Conservation (phyloP, 208 protist genomes). For the Leishmania aethiopica region DNA sequence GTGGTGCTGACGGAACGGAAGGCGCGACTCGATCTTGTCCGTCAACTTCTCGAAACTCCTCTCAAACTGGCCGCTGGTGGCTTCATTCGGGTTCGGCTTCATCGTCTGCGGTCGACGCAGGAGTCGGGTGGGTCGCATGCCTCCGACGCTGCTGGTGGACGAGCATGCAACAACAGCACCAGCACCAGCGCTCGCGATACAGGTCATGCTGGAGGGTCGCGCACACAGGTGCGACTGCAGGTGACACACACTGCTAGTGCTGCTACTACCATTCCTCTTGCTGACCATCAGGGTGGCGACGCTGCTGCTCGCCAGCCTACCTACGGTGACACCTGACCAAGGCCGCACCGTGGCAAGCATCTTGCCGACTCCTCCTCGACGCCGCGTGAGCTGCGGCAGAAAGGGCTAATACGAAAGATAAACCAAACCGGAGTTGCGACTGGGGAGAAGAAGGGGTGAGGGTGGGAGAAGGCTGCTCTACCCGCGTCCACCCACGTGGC, state of each 20-base stretch:
- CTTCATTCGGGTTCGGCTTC: conserved; percentile 80
- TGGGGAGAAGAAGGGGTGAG: neutral
- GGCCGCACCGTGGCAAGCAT: neutral
- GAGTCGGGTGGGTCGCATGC: conserved; percentile 30
- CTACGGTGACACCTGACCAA: neutral
- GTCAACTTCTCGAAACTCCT: conserved; percentile 84
- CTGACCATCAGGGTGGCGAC: neutral
- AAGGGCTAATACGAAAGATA: neutral
- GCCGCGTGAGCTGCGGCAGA: neutral
- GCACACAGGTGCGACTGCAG: neutral
- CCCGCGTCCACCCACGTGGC: neutral
- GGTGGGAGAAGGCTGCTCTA: neutral
- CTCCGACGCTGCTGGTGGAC: neutral
- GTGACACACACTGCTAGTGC: neutral
- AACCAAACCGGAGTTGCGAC: neutral
- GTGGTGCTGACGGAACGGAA: conserved; percentile 67
- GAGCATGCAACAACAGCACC: neutral
- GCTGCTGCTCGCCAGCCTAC: neutral
- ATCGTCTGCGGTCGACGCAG: conserved; percentile 64
- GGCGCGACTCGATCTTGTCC: conserved; percentile 54
- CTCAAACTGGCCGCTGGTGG: conserved; percentile 70
- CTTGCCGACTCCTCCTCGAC: neutral
- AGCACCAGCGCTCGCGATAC: neutral
- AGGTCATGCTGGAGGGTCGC: neutral
- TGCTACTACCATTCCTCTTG: neutral